Conservation (phyloP, 495 filamentous ascomycete species). For the Neurospora sp. region DNA sequence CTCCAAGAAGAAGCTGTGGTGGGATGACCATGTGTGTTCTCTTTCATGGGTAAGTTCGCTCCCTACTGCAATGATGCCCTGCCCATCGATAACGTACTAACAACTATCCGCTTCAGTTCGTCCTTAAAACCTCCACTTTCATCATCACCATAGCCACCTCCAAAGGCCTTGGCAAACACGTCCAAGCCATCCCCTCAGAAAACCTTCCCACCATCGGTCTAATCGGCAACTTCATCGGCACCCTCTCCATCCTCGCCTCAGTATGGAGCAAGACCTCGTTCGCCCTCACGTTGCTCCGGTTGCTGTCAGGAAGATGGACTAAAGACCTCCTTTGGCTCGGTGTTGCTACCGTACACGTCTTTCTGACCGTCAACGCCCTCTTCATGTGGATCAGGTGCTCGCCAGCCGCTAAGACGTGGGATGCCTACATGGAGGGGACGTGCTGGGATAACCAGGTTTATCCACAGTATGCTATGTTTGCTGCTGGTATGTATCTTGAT, state of each 20-base stretch:
- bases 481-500: slow-evolving; percentile 10
- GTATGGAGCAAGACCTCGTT: slow-evolving; percentile 31
- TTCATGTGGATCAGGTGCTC: slow-evolving; percentile 26
- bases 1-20: slow-evolving; percentile 20
- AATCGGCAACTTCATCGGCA: slow-evolving; percentile 17
- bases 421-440: slow-evolving; percentile 15
- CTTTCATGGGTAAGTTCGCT: slow-evolving; percentile 26
- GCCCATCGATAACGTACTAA: too few species aligned
- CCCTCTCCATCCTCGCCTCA: slow-evolving; percentile 20
- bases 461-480: slow-evolving; percentile 16
- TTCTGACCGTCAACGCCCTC: slow-evolving; percentile 24
- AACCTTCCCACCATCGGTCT: slow-evolving; percentile 13
- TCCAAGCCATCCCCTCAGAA: slow-evolving; percentile 10
- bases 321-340: slow-evolving; percentile 19
- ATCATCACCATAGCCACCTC: slow-evolving; percentile 15
- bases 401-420: slow-evolving; percentile 24
- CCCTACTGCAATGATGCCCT: too few species aligned
- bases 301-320: slow-evolving; percentile 10
- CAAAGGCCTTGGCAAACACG: slow-evolving; percentile 21
- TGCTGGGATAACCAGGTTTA: slow-evolving; percentile 21
- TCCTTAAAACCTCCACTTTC: slow-evolving; percentile 12
- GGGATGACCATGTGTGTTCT: slow-evolving; percentile 28
- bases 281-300: slow-evolving; percentile 22
- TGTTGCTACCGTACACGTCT: slow-evolving; percentile 24
- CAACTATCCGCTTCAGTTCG: too few species aligned